Base-by-base conservation (phyloP, 495 filamentous ascomycete species). In the Neurospora sp. region DNA sequence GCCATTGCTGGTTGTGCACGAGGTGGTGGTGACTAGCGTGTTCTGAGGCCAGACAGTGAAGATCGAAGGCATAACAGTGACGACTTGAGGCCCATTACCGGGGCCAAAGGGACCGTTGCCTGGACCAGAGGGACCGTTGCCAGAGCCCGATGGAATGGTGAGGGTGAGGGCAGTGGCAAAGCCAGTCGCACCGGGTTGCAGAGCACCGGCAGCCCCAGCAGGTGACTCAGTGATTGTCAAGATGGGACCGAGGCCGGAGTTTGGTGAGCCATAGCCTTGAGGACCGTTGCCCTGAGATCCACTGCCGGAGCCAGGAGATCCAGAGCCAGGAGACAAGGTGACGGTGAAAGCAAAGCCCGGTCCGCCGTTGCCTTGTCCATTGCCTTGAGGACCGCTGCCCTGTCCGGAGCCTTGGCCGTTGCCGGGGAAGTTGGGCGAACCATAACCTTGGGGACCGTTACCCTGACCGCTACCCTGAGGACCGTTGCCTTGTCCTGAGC, bases 41-140 rank as follows among this genome's bases (percentile, higher is more conserved):
- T 40, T 40, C 35, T 41, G 38, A n/a, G 72, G 74, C 74, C 53
- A 75, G 22, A 75, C 41, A n/a, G 74, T 75, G n/a, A 75, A 9
- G 37, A 75, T 71, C 5, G 74, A 68, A 31, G 71, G 68, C 39
- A 39, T 4, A 22, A 44, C 71, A 22, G 75, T 77, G 41, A 77
- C 35, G 53, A 74, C 71, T 40, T 69, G 42, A 44, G 41, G 41
- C n/a, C 41, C 16, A 44, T 5, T 44, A 16, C 40, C 14, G 5
- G 40, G 5, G 14, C 40, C 18, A 9, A 45, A 45, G 3, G 47
- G 22, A 0, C 53, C 53, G 16, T 22, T 61, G 20, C 20, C 22
- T 5, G 53, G 35, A 35, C 53, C 53, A 61, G 27, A 61, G 20
- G 53, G 53, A 8, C 53, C 22, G 20, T 35, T 65, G 27, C 53